Evolutionary conservation across 164 flowering plant genomes (phyloP).

Genomic region (Vitis cinerea): DNA sequence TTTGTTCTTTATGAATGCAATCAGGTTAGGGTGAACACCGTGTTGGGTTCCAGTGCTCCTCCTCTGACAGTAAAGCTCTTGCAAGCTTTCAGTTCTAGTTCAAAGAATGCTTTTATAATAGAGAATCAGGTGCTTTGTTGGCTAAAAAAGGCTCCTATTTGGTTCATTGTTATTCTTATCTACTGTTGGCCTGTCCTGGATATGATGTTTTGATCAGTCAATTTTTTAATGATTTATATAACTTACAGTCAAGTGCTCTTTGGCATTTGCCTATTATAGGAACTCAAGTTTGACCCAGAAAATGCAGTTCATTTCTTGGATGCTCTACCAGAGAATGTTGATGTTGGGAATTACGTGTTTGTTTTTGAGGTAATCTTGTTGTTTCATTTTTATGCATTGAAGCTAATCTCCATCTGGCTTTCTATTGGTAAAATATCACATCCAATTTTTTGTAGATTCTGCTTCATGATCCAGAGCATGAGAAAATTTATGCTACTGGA

Average conservation of each 20-base stretch:
- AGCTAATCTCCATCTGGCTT: conserved; percentile 5
- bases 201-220: background rate
- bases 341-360: conserved; percentile 76
- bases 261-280: conserved; percentile 38
- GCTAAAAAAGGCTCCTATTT: no score
- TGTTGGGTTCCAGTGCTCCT: conserved; percentile 32
- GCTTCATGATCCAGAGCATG: conserved; percentile 63
- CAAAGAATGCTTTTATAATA: conserved; percentile 21
- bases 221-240: background rate
- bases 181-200: no score
- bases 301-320: conserved; percentile 56
- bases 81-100: conserved; percentile 22
- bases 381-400: conserved; percentile 1
- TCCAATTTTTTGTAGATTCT: conserved; percentile 40
- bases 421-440: background rate
- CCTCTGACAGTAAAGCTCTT: conserved; percentile 30
- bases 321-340: conserved; percentile 49
- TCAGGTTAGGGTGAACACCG: conserved; percentile 38
- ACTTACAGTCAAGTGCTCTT: background rate
- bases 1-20: no score
- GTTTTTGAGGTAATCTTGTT: conserved; percentile 66
- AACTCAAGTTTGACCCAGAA: conserved; percentile 64
- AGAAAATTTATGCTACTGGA: conserved; percentile 69
- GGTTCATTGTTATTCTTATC: no score
- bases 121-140: conserved; percentile 21